phyloP scores from a whole-genome alignment of 1,284 basidiomycete species.

The Vanrija sp. region DNA sequence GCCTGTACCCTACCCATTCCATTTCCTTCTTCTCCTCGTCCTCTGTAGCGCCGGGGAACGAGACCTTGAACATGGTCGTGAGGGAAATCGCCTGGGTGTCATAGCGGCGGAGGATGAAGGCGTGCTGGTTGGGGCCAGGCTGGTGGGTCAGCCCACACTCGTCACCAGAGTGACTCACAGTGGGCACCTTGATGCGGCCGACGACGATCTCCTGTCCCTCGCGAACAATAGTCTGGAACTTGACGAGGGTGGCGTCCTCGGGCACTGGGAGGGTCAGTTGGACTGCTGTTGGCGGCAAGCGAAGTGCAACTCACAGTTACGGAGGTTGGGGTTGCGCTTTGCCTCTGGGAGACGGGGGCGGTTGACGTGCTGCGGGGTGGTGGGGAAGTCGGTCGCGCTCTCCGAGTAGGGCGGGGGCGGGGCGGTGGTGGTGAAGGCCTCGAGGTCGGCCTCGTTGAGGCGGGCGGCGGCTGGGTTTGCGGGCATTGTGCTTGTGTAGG shows the following conservation, averaged over 20 bases:
- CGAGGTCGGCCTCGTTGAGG: slow-evolving; percentile 20
- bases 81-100: slow-evolving; percentile 94
- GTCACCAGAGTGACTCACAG: slow-evolving; percentile 56
- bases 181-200: slow-evolving; percentile 89
- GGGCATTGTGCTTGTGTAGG: slow-evolving; percentile 6
- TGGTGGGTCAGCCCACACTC: slow-evolving; percentile 7
- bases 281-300: neutral
- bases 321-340: slow-evolving; percentile 34
- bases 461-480: neutral
- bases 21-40: slow-evolving; percentile 77
- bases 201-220: slow-evolving; percentile 80
- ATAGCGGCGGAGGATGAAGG: slow-evolving; percentile 91
- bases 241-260: slow-evolving; percentile 54
- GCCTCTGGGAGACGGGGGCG: slow-evolving; percentile 41
- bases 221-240: slow-evolving; percentile 76
- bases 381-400: slow-evolving; percentile 27
- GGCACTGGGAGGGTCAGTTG: slow-evolving; percentile 23
- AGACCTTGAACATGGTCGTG: slow-evolving; percentile 96
- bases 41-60: slow-evolving; percentile 80
- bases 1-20: slow-evolving; percentile 57
- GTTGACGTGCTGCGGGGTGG: slow-evolving; percentile 35
- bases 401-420: slow-evolving; percentile 42
- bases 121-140: slow-evolving; percentile 54
- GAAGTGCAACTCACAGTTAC: slow-evolving; percentile 31
- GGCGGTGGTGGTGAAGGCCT: slow-evolving; percentile 19